Evolutionary conservation across 306 rosid genomes (phyloP), one percentile per base, ranked within the genome.

Genomic region (Trichosanthes truncata): DNA sequence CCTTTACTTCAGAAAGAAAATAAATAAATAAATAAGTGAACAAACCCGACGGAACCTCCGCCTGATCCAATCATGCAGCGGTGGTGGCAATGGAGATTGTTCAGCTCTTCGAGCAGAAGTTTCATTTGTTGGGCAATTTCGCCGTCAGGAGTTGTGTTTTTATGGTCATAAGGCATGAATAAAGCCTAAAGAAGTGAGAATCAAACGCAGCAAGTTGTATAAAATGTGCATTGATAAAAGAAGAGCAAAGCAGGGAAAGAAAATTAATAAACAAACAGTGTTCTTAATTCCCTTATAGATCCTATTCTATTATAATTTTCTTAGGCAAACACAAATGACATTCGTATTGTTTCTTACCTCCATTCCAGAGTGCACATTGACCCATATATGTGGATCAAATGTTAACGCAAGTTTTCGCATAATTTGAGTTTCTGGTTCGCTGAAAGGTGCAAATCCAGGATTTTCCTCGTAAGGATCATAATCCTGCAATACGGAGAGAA

Each of bases 301-400:
- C 38, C 9, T 15, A 5, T 36, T 36, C 5, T 5, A 29, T 14
- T 61, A 61, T 11, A 12, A 61, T 61, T 61, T 61, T 5, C 36
- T 33, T 6, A 31, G n/a, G 5, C 29, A 35, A 51, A 55, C 15
- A 59, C 17, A 36, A 38, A 61, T 78, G 61, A 82, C 15, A 66
- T 9, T 67, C 1, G 20, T 23, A 25, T 72, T 46, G 41, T 29
- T 67, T 78, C 73, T 80, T 80, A 90, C 99, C 94, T 96, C 96
- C 99, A 96, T 96, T 81, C 99, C 99, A 33, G 99, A 96, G 91
- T 96, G 99, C 83, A 96, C 91, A 75, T 96, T 96, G 82, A 93
- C 67, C 99, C 99, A 96, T 80, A 96, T 53, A 83, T 96, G 98
- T 21, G 99, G 99, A 80, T 96, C 88, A 88, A 96, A 96, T 74